Percentiles rank a stretch among this genome's conserved stretches.
phyloP scores from a whole-genome alignment of 768 basidiomycete species.

The Pisolithus tinctorius region DNA sequence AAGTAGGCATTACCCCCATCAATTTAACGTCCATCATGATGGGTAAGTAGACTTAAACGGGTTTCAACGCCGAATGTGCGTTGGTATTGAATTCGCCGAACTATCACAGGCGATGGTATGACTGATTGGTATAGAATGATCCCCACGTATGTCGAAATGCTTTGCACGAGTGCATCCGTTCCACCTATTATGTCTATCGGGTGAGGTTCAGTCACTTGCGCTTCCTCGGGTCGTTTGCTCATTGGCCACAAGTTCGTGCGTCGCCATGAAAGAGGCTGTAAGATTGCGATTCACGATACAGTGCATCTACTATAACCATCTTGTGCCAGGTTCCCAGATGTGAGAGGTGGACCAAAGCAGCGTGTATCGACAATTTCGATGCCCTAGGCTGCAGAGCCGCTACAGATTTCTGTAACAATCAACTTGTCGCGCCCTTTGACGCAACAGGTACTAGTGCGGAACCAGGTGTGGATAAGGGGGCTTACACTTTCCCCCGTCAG shows the following conservation, averaged over 20 bases:
- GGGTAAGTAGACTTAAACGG: slow-evolving; percentile 22
- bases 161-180: slow-evolving; percentile 47
- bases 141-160: slow-evolving; percentile 44
- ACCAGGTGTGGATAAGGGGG: not conserved
- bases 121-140: slow-evolving; percentile 34
- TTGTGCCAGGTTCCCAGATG: slow-evolving; percentile 62
- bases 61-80: not conserved
- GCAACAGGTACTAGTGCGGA: slow-evolving; percentile 24
- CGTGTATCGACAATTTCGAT: slow-evolving; percentile 66
- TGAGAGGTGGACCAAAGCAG: slow-evolving; percentile 44
- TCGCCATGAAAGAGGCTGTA: slow-evolving; percentile 39
- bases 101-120: slow-evolving; percentile 35
- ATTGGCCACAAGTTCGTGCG: slow-evolving; percentile 25
- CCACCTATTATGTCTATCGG: slow-evolving; percentile 43
- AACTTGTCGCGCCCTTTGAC: slow-evolving; percentile 26
- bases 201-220: slow-evolving; percentile 9
- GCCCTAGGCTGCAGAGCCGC: slow-evolving; percentile 63
- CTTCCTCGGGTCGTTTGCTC: slow-evolving; percentile 4
- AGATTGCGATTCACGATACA: slow-evolving; percentile 3
- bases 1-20: slow-evolving; percentile 42
- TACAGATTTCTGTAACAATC: slow-evolving; percentile 54
- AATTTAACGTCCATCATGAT: slow-evolving; percentile 47
- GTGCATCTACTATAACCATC: not conserved
- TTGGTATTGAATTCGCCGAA: not conserved
- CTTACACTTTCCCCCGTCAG: slow-evolving; percentile 12